These are phyloP conservation scores for Schwanniomyces occidentalis DNA, from an alignment of 805 yeast genomes.

Conservation along the genomic window DNA sequence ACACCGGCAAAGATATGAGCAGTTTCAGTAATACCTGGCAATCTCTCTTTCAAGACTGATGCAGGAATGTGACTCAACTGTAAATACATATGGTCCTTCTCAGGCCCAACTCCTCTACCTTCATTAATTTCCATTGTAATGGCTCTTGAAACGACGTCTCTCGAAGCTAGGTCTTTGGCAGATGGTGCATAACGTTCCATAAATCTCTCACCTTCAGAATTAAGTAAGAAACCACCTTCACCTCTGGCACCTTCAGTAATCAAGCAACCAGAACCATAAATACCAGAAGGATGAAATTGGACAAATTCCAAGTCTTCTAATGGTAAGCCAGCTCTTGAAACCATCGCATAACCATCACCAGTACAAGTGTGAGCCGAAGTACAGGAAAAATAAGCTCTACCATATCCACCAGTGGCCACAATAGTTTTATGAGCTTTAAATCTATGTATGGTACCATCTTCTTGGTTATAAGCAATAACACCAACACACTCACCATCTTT, in stretches of 20 bases:
- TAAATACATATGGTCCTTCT: conserved; percentile 90
- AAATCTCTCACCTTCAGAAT: conserved; percentile 98
- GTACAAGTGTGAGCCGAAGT: conserved; percentile 99
- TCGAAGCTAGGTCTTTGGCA: conserved; percentile 96
- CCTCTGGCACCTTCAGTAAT: conserved; percentile 99
- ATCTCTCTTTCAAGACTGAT: conserved; percentile 85
- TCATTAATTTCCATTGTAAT: conserved; percentile 98
- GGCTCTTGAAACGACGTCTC: conserved; percentile 98
- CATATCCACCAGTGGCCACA: conserved; percentile 98
- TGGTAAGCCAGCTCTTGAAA: conserved; percentile 96
- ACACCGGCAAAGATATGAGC: conserved; percentile 99
- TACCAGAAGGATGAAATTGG: conserved; percentile 99
- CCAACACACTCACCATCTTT: conserved; percentile 96
- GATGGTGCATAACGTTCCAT: conserved; percentile 99
- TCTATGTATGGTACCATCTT: conserved; percentile 97
- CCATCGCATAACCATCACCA: conserved; percentile 99
- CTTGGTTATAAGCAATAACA: conserved; percentile 96
- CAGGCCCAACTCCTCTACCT: conserved; percentile 98
- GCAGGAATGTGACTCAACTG: conserved; percentile 95
- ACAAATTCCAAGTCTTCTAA: conserved; percentile 96
- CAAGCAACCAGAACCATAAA: conserved; percentile 97
- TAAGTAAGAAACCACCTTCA: conserved; percentile 97
- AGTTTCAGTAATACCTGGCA: conserved; percentile 99
- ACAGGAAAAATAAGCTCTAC: conserved; percentile 97
- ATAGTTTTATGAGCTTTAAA: conserved; percentile 96